These are phyloP conservation scores for Talaromyces atroroseus DNA, from an alignment of 2,329 filamentous ascomycete genomes.

Conservation along the genomic window DNA sequence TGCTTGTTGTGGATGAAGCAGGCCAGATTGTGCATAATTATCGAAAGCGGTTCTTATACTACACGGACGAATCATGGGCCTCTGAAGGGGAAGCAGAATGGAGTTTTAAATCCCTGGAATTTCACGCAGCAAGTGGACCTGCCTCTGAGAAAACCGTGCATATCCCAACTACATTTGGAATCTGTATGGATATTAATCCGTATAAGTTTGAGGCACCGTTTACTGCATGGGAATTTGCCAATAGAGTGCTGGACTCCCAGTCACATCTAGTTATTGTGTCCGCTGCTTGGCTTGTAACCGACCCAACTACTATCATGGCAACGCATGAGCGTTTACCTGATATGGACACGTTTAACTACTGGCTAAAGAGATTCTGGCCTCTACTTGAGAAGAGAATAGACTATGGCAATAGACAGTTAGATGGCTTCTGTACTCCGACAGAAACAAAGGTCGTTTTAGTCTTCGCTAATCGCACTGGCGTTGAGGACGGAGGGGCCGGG, in stretches of 20 bases:
- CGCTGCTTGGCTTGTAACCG: constrained; percentile 59
- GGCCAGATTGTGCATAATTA: constrained; percentile 56
- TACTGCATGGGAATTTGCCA: constrained; percentile 57
- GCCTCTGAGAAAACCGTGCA: neutral
- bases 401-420: constrained; percentile 13
- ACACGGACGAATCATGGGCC: constrained; percentile 62
- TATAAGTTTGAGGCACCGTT: constrained; percentile 56
- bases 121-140: neutral
- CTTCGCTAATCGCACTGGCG: constrained; percentile 43
- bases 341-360: constrained; percentile 57
- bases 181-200: constrained; percentile 57
- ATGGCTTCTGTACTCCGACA: constrained; percentile 10
- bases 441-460: constrained; percentile 39
- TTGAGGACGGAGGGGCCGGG: constrained; percentile 33
- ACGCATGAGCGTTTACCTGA: constrained; percentile 45
- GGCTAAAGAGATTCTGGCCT: constrained; percentile 56
- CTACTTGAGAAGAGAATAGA: constrained; percentile 32
- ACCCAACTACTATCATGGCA: constrained; percentile 45
- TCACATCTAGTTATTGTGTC: constrained; percentile 52
- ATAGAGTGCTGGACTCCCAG: constrained; percentile 44
- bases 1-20: constrained; percentile 51
- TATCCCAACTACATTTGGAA: constrained; percentile 42
- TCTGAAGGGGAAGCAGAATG: constrained; percentile 42
- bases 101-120: constrained; percentile 25
- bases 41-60: constrained; percentile 61